A percentile compares a stretch with the other conserved stretches of the same genome.
Conservation (phyloP, 2,329 filamentous ascomycete genomes). For the Cryphonectria nitschkei region DNA sequence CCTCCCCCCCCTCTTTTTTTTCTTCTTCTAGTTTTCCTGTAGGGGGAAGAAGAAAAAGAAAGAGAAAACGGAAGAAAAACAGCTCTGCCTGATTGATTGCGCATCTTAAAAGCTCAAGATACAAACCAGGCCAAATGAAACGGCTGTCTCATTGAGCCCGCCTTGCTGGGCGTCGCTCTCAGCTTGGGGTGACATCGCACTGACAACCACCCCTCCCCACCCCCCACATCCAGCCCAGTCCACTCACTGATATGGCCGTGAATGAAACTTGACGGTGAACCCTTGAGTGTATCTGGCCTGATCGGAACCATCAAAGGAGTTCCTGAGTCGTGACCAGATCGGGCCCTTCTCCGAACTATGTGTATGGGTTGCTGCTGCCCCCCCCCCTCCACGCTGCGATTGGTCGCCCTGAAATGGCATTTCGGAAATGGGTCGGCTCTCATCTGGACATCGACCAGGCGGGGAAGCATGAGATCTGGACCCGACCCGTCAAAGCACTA, state of each 20-base stretch:
- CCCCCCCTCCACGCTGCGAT: neutral
- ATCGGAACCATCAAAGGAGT: neutral
- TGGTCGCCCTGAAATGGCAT: neutral
- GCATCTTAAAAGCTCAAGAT: neutral
- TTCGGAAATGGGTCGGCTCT: neutral
- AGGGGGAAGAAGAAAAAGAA: too few species aligned
- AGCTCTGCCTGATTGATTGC: neutral
- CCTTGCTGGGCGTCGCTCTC: neutral
- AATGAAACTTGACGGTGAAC: conserved; percentile 1
- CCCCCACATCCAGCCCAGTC: neutral
- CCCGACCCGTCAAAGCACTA: neutral
- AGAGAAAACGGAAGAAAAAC: too few species aligned
- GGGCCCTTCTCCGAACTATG: neutral
- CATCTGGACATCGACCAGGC: neutral
- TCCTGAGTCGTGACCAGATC: conserved; percentile 4
- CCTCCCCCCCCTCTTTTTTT: neutral
- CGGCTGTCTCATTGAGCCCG: neutral
- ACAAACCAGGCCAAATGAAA: neutral
- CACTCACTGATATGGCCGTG: neutral
- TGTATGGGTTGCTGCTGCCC: neutral
- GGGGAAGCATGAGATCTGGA: neutral
- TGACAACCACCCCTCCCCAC: neutral
- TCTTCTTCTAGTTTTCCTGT: neutral
- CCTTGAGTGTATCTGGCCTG: neutral
- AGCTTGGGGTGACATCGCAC: neutral